Conservation (phyloP, 371 early-diverging fungal genomes). For the Apophysomyces elegans region DNA sequence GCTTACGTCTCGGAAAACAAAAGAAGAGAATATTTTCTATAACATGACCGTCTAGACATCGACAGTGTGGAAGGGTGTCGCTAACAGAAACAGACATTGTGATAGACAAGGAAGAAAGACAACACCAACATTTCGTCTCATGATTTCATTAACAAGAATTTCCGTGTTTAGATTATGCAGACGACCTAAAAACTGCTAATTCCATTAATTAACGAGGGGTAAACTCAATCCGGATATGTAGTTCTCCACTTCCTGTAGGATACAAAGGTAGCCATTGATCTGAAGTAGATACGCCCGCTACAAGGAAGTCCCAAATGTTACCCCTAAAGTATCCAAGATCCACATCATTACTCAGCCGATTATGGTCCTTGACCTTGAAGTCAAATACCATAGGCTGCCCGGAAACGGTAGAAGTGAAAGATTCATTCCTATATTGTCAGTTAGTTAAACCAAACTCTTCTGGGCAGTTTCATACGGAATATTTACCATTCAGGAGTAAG, state of each 20-base stretch:
- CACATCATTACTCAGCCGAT: constrained; percentile 65
- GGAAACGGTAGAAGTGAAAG: constrained; percentile 21
- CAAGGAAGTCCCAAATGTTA: constrained; percentile 55
- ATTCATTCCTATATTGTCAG: constrained; percentile 27
- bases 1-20: neutral
- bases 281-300: constrained; percentile 16
- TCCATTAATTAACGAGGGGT: constrained; percentile 6
- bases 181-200: neutral
- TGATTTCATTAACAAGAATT: neutral
- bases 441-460: neutral
- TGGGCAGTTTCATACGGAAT: neutral
- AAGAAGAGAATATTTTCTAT: neutral
- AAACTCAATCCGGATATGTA: constrained; percentile 40
- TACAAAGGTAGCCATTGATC: constrained; percentile 46
- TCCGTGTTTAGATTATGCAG: neutral
- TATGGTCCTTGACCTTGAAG: constrained; percentile 68
- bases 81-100: neutral
- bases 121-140: neutral
- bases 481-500: constrained; percentile 68
- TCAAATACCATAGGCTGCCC: constrained; percentile 43
- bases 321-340: constrained; percentile 58
- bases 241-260: constrained; percentile 43
- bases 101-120: neutral
- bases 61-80: neutral
- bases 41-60: neutral